Percentiles rank a stretch among this genome's conserved stretches.
These are phyloP conservation scores for Pestalotiopsis sp. DNA, from an alignment of 2,329 filamentous ascomycete species.

Conservation along the genomic window DNA sequence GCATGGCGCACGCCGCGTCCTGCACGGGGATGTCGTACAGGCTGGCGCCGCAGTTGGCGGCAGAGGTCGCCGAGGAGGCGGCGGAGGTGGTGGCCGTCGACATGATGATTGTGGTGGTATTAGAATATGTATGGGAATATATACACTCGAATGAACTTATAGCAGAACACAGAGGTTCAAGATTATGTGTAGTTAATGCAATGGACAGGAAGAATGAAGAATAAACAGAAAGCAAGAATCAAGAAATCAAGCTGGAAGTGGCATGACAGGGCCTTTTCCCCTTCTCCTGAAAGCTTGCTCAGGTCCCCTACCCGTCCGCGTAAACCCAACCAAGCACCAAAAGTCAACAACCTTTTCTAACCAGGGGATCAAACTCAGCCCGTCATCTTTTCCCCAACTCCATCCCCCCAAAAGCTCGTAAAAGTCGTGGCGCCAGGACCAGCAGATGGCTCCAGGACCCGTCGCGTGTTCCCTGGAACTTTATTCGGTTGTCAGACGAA, in stretches of 20 bases:
- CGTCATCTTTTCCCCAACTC: background rate
- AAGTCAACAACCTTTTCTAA: background rate
- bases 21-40: constrained; percentile 46
- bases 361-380: background rate
- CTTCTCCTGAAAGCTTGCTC: background rate
- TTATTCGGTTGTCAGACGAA: constrained; percentile 4
- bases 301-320: background rate
- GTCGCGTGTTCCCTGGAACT: background rate
- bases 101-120: background rate
- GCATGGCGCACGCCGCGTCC: constrained; percentile 48
- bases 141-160: background rate
- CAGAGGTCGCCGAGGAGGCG: constrained; percentile 14
- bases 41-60: constrained; percentile 26
- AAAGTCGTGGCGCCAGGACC: background rate
- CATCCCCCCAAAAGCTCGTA: background rate
- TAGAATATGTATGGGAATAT: background rate
- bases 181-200: background rate
- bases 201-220: background rate
- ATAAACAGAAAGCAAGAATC: background rate
- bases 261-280: background rate
- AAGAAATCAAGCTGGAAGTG: background rate
- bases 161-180: background rate
- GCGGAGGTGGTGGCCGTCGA: constrained; percentile 17
- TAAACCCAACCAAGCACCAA: background rate
- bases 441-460: background rate